Base-by-base conservation (phyloP, 768 basidiomycete species). In the Hygrocybe coccinea region DNA sequence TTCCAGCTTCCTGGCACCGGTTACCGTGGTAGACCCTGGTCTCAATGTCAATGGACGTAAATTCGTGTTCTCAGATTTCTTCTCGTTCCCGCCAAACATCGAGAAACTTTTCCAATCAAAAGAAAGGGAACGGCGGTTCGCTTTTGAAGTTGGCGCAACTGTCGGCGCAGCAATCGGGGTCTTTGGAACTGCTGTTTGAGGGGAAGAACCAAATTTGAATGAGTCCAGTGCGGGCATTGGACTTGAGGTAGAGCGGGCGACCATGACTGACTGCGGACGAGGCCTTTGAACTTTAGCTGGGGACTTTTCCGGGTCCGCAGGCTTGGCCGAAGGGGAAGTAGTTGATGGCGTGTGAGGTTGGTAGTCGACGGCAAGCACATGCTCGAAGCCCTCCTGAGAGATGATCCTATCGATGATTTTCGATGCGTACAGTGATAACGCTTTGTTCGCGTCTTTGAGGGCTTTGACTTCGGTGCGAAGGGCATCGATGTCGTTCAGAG, bases 331-430 rank as follows among this genome's bases (percentile, higher is more conserved):
- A 2, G 77, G 67, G 10, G 67, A 62, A 11, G 78, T 67, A 15
- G 76, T 73, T 11, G 73, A 66, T 11, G 83, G 74, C 34, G 81
- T 80, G 10, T 74, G 70, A 10, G 76, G 74, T 29, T 80, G 74
- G 62, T 90, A 95, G 69, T 97, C 95, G 44, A 83, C 86, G n/a
- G 95, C 90, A 35, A 97, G 82, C 53, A 98, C 89, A 63, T 95
- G 92, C 70, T 98, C 95, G 72, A 95, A 97, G 21, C 94, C 94
- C 71, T 97, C 95, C 69, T 95, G 89, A 1, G 89, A 82, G 63
- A 97, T 95, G 66, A 98, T 97, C 44, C 95, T 84, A 74, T 98
- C 95, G 64, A 98, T 90, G 61, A 98, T 98, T 78, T 97, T 98
- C 45, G 91, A 93, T 3, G 95, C 93, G 65, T 98, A 98, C 38